phyloP scores from a whole-genome alignment of 371 early-diverging fungal species.

The Chytridium lagenaria region DNA sequence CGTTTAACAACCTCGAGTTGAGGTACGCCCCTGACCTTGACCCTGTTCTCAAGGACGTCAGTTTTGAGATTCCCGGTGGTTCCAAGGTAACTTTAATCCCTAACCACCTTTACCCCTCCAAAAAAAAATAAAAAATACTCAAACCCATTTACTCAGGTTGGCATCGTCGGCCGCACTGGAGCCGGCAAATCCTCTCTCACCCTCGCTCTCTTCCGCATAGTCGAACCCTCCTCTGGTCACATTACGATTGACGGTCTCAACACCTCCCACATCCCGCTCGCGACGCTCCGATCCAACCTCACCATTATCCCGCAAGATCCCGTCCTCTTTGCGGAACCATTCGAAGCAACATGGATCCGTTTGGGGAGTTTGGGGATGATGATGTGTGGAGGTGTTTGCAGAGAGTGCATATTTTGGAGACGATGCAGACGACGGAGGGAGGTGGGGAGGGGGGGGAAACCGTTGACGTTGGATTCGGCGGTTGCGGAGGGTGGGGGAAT shows the following conservation, averaged over 20 bases:
- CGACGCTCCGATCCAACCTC: slow-evolving; percentile 43
- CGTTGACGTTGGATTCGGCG: slow-evolving; percentile 15
- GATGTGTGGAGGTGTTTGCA: slow-evolving; percentile 49
- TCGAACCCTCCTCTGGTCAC: slow-evolving; percentile 55
- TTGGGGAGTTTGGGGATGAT: slow-evolving; percentile 66
- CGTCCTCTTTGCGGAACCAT: slow-evolving; percentile 52
- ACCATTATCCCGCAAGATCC: slow-evolving; percentile 61
- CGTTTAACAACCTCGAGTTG: slow-evolving; percentile 51
- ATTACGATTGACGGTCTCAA: slow-evolving; percentile 73
- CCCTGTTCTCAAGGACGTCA: slow-evolving; percentile 64
- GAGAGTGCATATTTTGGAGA: not conserved
- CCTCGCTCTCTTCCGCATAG: slow-evolving; percentile 72
- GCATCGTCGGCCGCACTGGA: slow-evolving; percentile 50
- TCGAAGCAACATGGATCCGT: slow-evolving; percentile 60
- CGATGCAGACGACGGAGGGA: slow-evolving; percentile 11
- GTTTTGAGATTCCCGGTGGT: slow-evolving; percentile 63
- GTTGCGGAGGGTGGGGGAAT: slow-evolving; percentile 47
- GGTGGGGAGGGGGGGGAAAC: not conserved
- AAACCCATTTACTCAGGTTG: slow-evolving; percentile 25
- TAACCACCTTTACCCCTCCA: not conserved
- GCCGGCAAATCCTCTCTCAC: slow-evolving; percentile 75
- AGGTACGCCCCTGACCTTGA: slow-evolving; percentile 46
- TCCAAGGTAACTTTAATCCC: slow-evolving; percentile 68
- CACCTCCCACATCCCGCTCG: slow-evolving; percentile 37
- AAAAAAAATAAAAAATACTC: no score